Percentiles rank a stretch among this genome's conserved stretches.
These are phyloP conservation scores for Papiliotrema nemorosa DNA, from an alignment of 1,284 basidiomycete species.

Conservation along the genomic window DNA sequence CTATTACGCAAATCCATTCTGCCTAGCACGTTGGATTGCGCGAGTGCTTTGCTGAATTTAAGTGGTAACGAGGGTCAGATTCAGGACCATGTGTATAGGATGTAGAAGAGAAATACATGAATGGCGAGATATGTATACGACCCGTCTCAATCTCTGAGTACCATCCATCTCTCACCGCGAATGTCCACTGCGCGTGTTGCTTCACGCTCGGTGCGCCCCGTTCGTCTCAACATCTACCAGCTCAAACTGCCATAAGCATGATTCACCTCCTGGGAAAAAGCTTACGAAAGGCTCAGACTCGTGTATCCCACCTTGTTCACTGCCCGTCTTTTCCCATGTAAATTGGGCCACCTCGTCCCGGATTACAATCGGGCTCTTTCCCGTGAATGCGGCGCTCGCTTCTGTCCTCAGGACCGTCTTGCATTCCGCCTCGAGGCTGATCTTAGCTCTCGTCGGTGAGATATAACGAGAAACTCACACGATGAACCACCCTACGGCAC, in stretches of 20 bases:
- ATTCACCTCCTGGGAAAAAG: not conserved
- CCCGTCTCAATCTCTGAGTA: too few relatives aligned
- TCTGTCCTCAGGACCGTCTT: constrained; percentile 22
- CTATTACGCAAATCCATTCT: too few relatives aligned
- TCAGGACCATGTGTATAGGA: too few relatives aligned
- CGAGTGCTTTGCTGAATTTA: too few relatives aligned
- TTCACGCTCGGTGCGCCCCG: constrained; percentile 13
- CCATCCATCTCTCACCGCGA: too few relatives aligned
- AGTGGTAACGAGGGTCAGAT: too few relatives aligned
- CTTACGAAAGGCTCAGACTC: constrained; percentile 27
- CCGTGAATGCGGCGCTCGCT: constrained; percentile 22
- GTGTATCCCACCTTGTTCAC: constrained; percentile 27
- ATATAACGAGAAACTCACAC: constrained; percentile 14
- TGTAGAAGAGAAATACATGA: too few relatives aligned
- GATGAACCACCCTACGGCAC: constrained; percentile 27
- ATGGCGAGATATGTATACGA: too few relatives aligned
- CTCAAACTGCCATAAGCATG: constrained; percentile 22
- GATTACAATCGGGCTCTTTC: constrained; percentile 17
- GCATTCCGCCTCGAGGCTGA: constrained; percentile 32
- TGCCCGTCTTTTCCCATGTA: constrained; percentile 23
- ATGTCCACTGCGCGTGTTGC: too few relatives aligned
- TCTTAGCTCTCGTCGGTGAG: not conserved
- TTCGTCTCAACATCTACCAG: constrained; percentile 25
- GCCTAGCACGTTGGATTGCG: too few relatives aligned
- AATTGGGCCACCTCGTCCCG: constrained; percentile 22